Evolutionary conservation across 75 land plant species (phyloP), one percentile per base, ranked within the genome.

Genomic region (Adiantum capillusveneris): DNA sequence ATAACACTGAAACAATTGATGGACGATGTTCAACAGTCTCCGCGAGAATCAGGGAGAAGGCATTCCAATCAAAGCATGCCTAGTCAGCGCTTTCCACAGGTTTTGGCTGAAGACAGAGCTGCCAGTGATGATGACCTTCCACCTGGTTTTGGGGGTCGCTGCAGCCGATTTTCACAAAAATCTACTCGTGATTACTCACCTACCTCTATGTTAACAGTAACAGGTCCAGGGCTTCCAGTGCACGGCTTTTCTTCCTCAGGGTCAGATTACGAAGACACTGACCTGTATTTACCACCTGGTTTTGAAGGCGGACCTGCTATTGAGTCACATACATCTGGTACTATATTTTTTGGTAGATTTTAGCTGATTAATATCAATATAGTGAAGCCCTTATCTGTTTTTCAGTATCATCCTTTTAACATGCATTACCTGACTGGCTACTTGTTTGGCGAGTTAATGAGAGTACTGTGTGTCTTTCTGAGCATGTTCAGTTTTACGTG

Each of bases 1-100:
- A 73, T 83, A 3, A 82, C 77, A 3, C 50, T 83, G 58, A 83
- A 71, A 0, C 71, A 46, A 3, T 20, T 46, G 49, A 3, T 17
- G 3, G 49, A 46, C 5, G 49, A n/a, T 2, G 5, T 5, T 5
- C 49, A 46, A 17, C 21, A 14, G 9, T 34, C 3, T 34, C 7
- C 9, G 9, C 37, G 7, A 5, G 37, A 34, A 2, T 46, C 21
- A 5, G 14, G 21, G n/a, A 46, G 21, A 14, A 17, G 5, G n/a
- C 5, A 46, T 20, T 20, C n/a, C 49, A 46, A 46, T n/a, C 21
- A 46, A 46, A 2, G 49, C 21, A 2, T 3, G 17, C 14, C 6
- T 14, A n/a, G n/a, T n/a, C n/a, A n/a, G n/a, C n/a, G n/a, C n/a
- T n/a, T n/a, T n/a, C n/a, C n/a, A 6, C 12, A 6, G 2, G 14